These are phyloP conservation scores for Mortierella sp. DNA, from an alignment of 371 early-diverging fungal species.

Conservation along the genomic window DNA sequence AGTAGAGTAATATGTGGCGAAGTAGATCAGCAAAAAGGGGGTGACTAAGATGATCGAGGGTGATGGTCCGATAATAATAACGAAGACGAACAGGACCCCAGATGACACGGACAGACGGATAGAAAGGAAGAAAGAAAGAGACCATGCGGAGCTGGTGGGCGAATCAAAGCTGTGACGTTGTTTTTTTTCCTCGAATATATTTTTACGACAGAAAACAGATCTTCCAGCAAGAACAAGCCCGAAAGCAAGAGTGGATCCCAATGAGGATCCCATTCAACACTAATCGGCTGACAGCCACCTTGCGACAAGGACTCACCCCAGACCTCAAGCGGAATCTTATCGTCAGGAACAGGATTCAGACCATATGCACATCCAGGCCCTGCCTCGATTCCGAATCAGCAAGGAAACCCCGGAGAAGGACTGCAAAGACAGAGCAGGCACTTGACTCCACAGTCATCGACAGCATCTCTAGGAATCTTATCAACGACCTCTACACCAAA, in stretches of 20 bases:
- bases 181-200: too few species aligned
- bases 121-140: too few species aligned
- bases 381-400: neutral
- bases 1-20: too few species aligned
- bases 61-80: too few species aligned
- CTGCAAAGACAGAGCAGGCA: neutral
- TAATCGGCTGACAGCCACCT: neutral
- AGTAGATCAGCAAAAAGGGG: too few species aligned
- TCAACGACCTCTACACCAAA: constrained; percentile 23
- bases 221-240: neutral
- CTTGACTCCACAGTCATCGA: constrained; percentile 27
- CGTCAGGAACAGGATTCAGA: constrained; percentile 7
- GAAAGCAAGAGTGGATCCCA: too few species aligned
- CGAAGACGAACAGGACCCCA: too few species aligned
- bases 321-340: neutral
- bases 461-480: constrained; percentile 25
- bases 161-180: too few species aligned
- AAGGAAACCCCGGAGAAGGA: neutral
- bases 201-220: too few species aligned
- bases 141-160: too few species aligned
- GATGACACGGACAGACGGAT: too few species aligned
- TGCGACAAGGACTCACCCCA: neutral
- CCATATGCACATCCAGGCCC: neutral
- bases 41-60: too few species aligned
- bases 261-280: constrained; percentile 6